Evolutionary conservation across 2,329 filamentous ascomycete genomes (phyloP).

Genomic region (Paraphoma chrysanthemicola): DNA sequence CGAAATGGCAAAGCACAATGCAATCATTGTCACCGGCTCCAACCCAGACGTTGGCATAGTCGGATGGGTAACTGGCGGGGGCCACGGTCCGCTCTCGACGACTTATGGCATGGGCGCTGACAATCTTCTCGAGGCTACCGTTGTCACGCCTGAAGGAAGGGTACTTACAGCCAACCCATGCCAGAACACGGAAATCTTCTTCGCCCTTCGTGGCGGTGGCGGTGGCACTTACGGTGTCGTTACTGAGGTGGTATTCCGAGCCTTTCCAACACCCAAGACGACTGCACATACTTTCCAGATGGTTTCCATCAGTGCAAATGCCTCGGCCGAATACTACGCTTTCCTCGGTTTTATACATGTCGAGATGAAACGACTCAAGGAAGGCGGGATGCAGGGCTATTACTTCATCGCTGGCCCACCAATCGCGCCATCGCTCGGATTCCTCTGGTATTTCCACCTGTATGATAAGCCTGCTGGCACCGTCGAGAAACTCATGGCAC

Average conservation of each 20-base stretch:
- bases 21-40: conserved; percentile 27
- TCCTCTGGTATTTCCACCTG: conserved; percentile 26
- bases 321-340: conserved; percentile 22
- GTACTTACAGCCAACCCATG: conserved; percentile 27
- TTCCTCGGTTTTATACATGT: conserved; percentile 28
- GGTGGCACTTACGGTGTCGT: conserved; percentile 53
- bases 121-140: conserved; percentile 42
- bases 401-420: conserved; percentile 34
- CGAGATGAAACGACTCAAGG: conserved; percentile 31
- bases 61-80: conserved; percentile 50
- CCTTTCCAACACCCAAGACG: conserved; percentile 38
- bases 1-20: conserved; percentile 17
- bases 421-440: conserved; percentile 11
- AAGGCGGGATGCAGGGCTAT: conserved; percentile 37
- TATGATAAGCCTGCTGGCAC: conserved; percentile 30
- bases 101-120: conserved; percentile 49
- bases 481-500: conserved; percentile 21
- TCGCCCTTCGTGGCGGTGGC: conserved; percentile 51
- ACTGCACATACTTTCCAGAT: conserved; percentile 24
- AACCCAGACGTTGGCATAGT: conserved; percentile 47
- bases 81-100: conserved; percentile 46
- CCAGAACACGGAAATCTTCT: conserved; percentile 46
- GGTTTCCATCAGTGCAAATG: conserved; percentile 7
- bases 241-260: conserved; percentile 25
- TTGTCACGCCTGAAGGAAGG: conserved; percentile 38